Base-by-base conservation (phyloP, 768 basidiomycete genomes). In the Termitomyces sp. region DNA sequence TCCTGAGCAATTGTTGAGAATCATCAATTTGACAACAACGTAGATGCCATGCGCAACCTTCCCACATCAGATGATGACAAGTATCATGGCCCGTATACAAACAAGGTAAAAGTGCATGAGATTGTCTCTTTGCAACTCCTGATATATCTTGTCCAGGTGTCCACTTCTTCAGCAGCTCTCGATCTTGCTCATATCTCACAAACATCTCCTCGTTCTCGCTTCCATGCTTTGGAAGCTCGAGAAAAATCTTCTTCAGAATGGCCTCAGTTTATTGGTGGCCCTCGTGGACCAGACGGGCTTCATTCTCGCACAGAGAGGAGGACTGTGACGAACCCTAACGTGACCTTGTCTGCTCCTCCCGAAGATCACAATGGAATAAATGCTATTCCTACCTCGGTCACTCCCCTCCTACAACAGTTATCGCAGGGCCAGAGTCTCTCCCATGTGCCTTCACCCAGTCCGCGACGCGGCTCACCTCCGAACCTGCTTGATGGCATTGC, bases 61-160 rank as follows among this genome's bases (percentile, higher is more conserved):
- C 92, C 89, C 31, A 94, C 88, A 18, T 92, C 86, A 28, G 92
- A 94, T 65, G 89, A 94, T 67, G 93, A 94, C 77, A 94, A 93
- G 75, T 93, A 81, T 72, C 76, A 80, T 61, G 75, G 77, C 60
- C 74, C 81, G 41, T 90, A 83, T 65, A 71, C 81, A 24, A 81
- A 73, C 69, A 89, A 87, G 81, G 91, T 89, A 63, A n/a, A 52
- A 77, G 56, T 37, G 61, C 42, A 1, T 12, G 22, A 53, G 58
- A 44, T 22, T 12, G 51, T 22, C 49, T 18, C 29, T 13, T 55
- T 54, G n/a, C 16, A 57, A 18, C 41, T 51, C 51, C 28, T 26
- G 36, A 55, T 37, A 33, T 18, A 51, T 57, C n/a, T 34, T 55
- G 36, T 64, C 53, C 51, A 93, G 85, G 78, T 94, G 56, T 90